phyloP scores from a whole-genome alignment of 257 asterid species.

The Solanum clarkiae region DNA sequence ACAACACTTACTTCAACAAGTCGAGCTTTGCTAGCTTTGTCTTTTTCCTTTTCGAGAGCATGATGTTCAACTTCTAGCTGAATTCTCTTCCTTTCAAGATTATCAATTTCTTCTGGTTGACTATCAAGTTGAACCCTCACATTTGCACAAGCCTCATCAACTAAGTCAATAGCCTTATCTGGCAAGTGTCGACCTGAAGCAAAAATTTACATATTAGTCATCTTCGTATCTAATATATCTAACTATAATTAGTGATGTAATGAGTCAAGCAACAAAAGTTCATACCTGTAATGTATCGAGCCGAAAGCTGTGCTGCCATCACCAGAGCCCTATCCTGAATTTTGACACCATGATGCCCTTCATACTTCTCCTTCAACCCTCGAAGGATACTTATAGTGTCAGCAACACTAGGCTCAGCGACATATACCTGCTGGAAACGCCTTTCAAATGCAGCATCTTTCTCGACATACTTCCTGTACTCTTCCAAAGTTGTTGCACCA shows the following conservation, averaged over 20 bases:
- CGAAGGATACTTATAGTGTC: constrained; percentile 58
- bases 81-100: constrained; percentile 63
- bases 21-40: constrained; percentile 75
- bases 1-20: constrained; percentile 36
- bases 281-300: constrained; percentile 58
- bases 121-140: constrained; percentile 80
- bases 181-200: constrained; percentile 55
- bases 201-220: not conserved
- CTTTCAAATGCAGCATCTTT: constrained; percentile 76
- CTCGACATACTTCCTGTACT: constrained; percentile 60
- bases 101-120: constrained; percentile 67
- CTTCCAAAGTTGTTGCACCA: constrained; percentile 61
- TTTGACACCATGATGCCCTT: constrained; percentile 71
- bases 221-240: not conserved
- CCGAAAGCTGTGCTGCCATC: constrained; percentile 48
- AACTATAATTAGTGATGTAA: not conserved
- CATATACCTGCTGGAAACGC: constrained; percentile 67
- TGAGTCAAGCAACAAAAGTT: not conserved
- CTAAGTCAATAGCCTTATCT: constrained; percentile 62
- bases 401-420: constrained; percentile 54
- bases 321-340: constrained; percentile 71
- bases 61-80: constrained; percentile 65
- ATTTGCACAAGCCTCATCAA: constrained; percentile 72
- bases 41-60: constrained; percentile 75
- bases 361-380: constrained; percentile 66